Percentiles rank a stretch among this genome's conserved stretches.
These are phyloP conservation scores for Schizopora paradoxa DNA, from an alignment of 1,284 basidiomycete genomes.

Conservation along the genomic window DNA sequence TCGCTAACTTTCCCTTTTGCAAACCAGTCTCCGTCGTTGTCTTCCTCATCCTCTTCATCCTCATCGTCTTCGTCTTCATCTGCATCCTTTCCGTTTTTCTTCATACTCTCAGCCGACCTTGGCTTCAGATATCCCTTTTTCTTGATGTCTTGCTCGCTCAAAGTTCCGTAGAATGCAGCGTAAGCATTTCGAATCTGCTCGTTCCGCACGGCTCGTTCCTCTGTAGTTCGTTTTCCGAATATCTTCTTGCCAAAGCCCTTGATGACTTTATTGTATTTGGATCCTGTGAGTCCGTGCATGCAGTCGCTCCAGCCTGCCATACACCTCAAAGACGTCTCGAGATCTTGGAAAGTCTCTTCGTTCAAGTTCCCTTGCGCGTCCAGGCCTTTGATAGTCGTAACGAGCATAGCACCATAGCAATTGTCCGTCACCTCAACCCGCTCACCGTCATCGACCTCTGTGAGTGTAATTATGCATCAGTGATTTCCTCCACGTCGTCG, in stretches of 20 bases:
- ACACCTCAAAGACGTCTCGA: slow-evolving; percentile 32
- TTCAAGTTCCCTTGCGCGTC: slow-evolving; percentile 24
- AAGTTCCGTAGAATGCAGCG: slow-evolving; percentile 27
- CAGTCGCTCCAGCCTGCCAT: slow-evolving; percentile 28
- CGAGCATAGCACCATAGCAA: slow-evolving; percentile 33
- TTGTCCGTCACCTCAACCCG: slow-evolving; percentile 32
- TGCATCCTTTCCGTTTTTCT: slow-evolving; percentile 24
- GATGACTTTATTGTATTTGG: slow-evolving; percentile 30
- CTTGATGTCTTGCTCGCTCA: slow-evolving; percentile 24
- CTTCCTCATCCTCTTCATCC: slow-evolving; percentile 20
- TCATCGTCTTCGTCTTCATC: slow-evolving; percentile 25
- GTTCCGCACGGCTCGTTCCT: slow-evolving; percentile 28
- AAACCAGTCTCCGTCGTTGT: slow-evolving; percentile 29
- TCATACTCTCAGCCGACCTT: not conserved
- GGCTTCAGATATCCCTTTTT: slow-evolving; percentile 16
- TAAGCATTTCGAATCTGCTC: slow-evolving; percentile 30
- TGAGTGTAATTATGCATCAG: not conserved
- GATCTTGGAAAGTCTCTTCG: slow-evolving; percentile 28
- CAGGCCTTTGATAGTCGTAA: slow-evolving; percentile 33
- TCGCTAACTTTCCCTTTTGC: slow-evolving; percentile 17
- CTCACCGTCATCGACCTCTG: slow-evolving; percentile 36
- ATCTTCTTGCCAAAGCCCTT: slow-evolving; percentile 33
- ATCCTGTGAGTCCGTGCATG: slow-evolving; percentile 23
- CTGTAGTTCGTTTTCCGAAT: slow-evolving; percentile 28
- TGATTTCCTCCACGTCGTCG: not conserved